phyloP scores from a whole-genome alignment of 2,329 filamentous ascomycete species.

The Gremmenia infestans region DNA sequence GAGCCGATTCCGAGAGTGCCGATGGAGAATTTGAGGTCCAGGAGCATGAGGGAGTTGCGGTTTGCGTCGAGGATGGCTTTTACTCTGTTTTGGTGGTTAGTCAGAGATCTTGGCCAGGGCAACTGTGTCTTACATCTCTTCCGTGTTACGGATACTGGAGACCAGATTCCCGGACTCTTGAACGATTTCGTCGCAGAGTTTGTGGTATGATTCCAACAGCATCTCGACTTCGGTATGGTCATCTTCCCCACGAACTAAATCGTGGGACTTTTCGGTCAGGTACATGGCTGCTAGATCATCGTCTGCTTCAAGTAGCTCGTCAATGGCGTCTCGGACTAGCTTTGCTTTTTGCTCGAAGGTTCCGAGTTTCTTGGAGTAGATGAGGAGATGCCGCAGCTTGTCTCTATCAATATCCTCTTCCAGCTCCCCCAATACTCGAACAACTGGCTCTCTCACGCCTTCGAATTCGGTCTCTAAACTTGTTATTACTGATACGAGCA shows the following conservation, averaged over 20 bases:
- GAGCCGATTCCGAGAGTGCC: conserved; percentile 91
- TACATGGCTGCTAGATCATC: conserved; percentile 96
- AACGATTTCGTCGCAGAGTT: conserved; percentile 95
- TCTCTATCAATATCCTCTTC: conserved; percentile 97
- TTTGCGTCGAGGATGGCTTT: conserved; percentile 97
- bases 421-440: conserved; percentile 79
- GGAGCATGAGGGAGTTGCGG: conserved; percentile 94
- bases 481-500: conserved; percentile 87
- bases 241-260: conserved; percentile 67
- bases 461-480: conserved; percentile 94
- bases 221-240: conserved; percentile 97
- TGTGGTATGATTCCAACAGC: conserved; percentile 94
- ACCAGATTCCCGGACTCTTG: conserved; percentile 92
- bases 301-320: conserved; percentile 91
- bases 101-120: not conserved
- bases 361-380: conserved; percentile 90
- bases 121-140: conserved; percentile 69
- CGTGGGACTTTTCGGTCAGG: conserved; percentile 77
- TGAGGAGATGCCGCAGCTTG: conserved; percentile 83
- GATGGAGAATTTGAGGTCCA: conserved; percentile 94
- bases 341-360: conserved; percentile 97
- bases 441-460: conserved; percentile 85
- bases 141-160: conserved; percentile 92
- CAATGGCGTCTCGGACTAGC: conserved; percentile 88
- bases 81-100: conserved; percentile 51